Evolutionary conservation across 176 grass and related monocot genomes (phyloP).

Genomic region (Avena insularis): DNA sequence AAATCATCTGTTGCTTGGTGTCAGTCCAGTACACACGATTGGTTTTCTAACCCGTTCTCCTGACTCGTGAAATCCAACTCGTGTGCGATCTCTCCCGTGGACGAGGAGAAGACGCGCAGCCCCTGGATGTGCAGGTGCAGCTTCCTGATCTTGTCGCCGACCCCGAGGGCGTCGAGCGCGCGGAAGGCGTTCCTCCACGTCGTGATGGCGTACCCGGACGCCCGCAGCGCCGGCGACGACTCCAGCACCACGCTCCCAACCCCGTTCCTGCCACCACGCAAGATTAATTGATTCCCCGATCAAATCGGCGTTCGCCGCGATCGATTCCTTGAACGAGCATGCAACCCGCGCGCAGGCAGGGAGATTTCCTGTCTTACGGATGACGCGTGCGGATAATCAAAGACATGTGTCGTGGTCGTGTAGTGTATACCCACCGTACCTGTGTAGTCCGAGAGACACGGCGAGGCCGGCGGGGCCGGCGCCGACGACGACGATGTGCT

Average conservation of each 20-base stretch:
- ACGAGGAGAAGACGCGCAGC: constrained; percentile 27
- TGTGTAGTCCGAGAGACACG: constrained; percentile 63
- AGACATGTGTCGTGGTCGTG: background rate
- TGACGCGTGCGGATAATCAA: background rate
- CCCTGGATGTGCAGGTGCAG: constrained; percentile 34
- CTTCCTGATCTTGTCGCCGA: constrained; percentile 69
- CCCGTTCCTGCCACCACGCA: constrained; percentile 52
- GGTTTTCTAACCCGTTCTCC: background rate
- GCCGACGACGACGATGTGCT: constrained; percentile 68
- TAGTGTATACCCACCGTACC: constrained; percentile 35
- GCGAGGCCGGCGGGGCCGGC: constrained; percentile 74
- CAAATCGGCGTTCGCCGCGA: background rate
- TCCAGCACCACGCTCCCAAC: constrained; percentile 77
- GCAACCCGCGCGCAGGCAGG: too few species aligned
- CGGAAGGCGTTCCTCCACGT: background rate
- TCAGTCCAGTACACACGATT: too few species aligned
- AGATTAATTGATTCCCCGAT: background rate
- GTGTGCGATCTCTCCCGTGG: background rate
- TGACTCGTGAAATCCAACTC: constrained; percentile 38
- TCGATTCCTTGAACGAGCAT: too few species aligned
- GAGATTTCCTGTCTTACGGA: too few species aligned
- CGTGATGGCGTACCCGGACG: constrained; percentile 41
- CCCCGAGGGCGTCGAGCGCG: constrained; percentile 44
- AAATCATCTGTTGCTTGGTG: too few species aligned
- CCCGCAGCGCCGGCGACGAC: constrained; percentile 63